Evolutionary conservation across 257 asterid species (phyloP), one percentile per base, ranked within the genome.

Genomic region (Paraleonurus japonicus): DNA sequence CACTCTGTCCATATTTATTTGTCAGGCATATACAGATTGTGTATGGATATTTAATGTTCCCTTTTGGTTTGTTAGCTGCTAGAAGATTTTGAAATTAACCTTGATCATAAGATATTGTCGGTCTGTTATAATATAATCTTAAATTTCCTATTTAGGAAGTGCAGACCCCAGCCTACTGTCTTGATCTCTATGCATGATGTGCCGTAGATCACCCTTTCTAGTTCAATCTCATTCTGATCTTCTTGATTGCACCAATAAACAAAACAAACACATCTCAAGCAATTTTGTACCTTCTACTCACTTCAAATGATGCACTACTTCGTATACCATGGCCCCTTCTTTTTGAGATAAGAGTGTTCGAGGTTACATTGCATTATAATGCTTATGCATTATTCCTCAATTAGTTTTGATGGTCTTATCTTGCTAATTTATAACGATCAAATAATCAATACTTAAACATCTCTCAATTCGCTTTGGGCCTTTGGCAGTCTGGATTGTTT

Each of bases 21-120:
- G 45, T 53, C 27, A 71, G 54, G 66, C 62, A 45, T 45, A 45
- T 28, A 55, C 37, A 74, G 62, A 47, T 67, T 57, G 22, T 66
- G 53, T 28, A 32, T 71, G 24, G 48, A 68, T 23, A 19, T 58
- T 64, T 33, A 30, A 4, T 23, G 43, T 64, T 55, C 22, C 19
- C 2, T 47, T n/a, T 33, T 17, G 9, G 23, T 28, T 5, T 69
- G 53, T 17, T 55, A 23, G 35, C 15, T 43, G n/a, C n/a, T n/a
- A 33, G 59, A 61, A 61, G 16, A 65, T 2, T 61, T 50, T 26
- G 62, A 76, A 63, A 30, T 17, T 30, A 28, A 7, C 17, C 61
- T 41, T 28, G 62, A 20, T 51, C 59, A 4, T 50, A 43, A 12
- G 59, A 67, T 27, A 66, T 74, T 22, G 59, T 69, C 53, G 59